Percentiles rank a stretch among this genome's conserved stretches.
Evolutionary conservation across 2,329 filamentous ascomycete genomes (phyloP).

Genomic region (Fusarium abutilonis): DNA sequence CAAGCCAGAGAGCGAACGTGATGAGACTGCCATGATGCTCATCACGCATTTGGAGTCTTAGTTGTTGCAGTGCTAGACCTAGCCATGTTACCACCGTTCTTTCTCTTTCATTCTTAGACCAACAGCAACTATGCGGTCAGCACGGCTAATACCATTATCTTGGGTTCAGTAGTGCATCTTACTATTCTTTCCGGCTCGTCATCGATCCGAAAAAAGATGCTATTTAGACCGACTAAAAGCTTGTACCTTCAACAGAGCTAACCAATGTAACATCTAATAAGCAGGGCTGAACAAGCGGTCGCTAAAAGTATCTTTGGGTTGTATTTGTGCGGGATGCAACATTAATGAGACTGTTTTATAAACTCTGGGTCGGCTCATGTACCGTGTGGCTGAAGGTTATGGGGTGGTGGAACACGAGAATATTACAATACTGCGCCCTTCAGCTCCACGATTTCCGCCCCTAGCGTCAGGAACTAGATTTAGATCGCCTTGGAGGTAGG

Average conservation of each 20-base stretch:
- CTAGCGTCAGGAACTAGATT: constrained; percentile 2
- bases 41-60: constrained; percentile 2
- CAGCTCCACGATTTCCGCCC: not conserved
- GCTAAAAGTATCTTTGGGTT: not conserved
- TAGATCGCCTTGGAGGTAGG: not conserved
- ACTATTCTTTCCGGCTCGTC: constrained; percentile 10
- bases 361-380: constrained; percentile 16
- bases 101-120: not conserved
- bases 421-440: constrained; percentile 10
- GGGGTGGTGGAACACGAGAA: not conserved
- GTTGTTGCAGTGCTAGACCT: constrained; percentile 15
- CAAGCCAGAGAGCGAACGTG: constrained; percentile 8
- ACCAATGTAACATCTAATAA: not conserved
- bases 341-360: not conserved
- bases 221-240: not conserved
- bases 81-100: not conserved
- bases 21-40: not conserved
- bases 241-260: not conserved
- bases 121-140: constrained; percentile 5
- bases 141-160: constrained; percentile 28
- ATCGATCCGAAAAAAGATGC: not conserved
- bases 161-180: constrained; percentile 17
- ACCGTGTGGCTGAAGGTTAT: constrained; percentile 24
- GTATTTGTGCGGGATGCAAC: not conserved
- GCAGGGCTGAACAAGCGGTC: not conserved